Conservation (phyloP, 169 alveolate species). For the Plasmodium sp. region DNA sequence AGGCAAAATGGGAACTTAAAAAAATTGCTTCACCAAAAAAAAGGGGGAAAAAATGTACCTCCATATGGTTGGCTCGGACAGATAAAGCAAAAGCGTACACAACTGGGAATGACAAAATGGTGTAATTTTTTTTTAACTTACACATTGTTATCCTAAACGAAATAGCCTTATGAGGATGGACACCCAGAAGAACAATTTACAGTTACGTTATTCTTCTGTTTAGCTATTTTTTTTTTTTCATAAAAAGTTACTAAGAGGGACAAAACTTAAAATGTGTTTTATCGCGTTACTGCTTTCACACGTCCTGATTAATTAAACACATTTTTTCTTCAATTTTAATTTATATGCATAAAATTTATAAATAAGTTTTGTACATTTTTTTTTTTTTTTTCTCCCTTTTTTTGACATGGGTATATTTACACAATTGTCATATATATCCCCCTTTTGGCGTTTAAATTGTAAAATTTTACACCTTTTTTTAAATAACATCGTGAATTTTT, state of each 20-base stretch:
- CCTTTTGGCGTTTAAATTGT: constrained; percentile 14
- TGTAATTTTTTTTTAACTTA: neutral
- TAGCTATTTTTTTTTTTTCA: neutral
- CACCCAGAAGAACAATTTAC: neutral
- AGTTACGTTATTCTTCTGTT: neutral
- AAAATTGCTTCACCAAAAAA: neutral
- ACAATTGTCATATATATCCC: neutral
- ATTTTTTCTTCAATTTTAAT: neutral
- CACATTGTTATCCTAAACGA: neutral
- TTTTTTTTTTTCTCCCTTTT: neutral
- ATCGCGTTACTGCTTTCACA: neutral
- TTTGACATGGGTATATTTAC: neutral
- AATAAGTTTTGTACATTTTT: neutral
- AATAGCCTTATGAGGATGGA: neutral
- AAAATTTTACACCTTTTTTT: constrained; percentile 1
- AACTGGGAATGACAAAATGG: neutral
- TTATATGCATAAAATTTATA: neutral
- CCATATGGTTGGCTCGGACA: neutral
- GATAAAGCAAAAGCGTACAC: neutral
- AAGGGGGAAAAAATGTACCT: neutral
- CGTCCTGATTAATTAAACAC: neutral
- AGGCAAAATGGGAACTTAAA: neutral
- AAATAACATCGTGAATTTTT: neutral
- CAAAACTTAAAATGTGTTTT: neutral
- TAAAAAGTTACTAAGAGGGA: neutral